These are phyloP conservation scores for Diaporthe vexans DNA, from an alignment of 2,329 filamentous ascomycete genomes.

Conservation along the genomic window DNA sequence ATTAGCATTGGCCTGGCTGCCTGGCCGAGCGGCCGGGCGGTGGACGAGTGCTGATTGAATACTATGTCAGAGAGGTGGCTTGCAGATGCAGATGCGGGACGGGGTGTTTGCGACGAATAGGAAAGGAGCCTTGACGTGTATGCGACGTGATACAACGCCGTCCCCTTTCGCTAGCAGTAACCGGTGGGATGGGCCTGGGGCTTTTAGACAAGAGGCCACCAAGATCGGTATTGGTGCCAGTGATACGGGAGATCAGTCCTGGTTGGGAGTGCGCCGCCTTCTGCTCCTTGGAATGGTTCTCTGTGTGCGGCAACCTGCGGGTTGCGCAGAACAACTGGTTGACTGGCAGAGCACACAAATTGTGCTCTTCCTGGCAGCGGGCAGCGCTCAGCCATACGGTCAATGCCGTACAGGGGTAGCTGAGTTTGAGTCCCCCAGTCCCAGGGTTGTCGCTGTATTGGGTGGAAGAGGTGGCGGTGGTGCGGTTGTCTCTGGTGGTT, in stretches of 20 bases:
- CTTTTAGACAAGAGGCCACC: conserved; percentile 11
- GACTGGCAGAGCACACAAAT: background rate
- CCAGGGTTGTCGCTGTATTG: background rate
- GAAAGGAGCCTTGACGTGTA: conserved; percentile 22
- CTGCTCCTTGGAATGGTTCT: background rate
- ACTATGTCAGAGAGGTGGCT: conserved; percentile 36
- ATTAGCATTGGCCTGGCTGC: conserved; percentile 2
- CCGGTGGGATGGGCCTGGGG: conserved; percentile 33
- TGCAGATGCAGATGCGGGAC: conserved; percentile 37
- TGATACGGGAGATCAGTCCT: conserved; percentile 20
- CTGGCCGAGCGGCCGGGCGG: conserved; percentile 8
- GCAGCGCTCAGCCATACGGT: background rate
- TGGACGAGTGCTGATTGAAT: conserved; percentile 30
- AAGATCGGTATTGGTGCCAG: conserved; percentile 23
- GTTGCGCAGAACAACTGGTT: background rate
- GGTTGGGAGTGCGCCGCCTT: background rate
- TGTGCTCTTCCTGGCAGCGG: too few species aligned
- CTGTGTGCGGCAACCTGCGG: conserved; percentile 5
- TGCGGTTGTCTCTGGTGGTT: conserved; percentile 15
- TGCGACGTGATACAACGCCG: conserved; percentile 28
- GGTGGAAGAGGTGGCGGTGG: background rate
- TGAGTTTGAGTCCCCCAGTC: too few species aligned
- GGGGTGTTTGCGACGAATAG: conserved; percentile 35
- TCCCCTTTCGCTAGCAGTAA: conserved; percentile 34
- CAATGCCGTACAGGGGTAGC: background rate